These are phyloP conservation scores for Psilocybe tampanensis DNA, from an alignment of 768 basidiomycete genomes.

Conservation along the genomic window DNA sequence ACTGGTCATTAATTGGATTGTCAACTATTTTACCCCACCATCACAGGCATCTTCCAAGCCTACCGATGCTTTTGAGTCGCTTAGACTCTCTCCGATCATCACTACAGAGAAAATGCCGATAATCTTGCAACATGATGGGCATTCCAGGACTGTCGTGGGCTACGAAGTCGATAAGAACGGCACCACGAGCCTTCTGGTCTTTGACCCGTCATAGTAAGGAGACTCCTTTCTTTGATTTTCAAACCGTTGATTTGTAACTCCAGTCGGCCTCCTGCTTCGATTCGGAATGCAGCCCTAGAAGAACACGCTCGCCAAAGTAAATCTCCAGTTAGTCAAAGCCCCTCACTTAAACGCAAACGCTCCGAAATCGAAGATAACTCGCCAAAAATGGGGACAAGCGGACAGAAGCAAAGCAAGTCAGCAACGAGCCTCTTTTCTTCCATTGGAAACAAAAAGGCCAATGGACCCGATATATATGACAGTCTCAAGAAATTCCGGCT, in stretches of 20 bases:
- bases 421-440: constrained; percentile 6
- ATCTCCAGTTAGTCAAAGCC: not conserved
- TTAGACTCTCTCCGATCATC: constrained; percentile 55
- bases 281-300: constrained; percentile 24
- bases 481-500: constrained; percentile 52
- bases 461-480: constrained; percentile 13
- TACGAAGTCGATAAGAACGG: constrained; percentile 70
- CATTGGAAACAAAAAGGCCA: constrained; percentile 18
- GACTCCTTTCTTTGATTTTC: constrained; percentile 14
- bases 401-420: not conserved
- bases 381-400: not conserved
- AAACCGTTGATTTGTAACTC: not conserved
- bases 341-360: constrained; percentile 21
- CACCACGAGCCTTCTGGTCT: constrained; percentile 64
- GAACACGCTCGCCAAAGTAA: constrained; percentile 7
- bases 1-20: constrained; percentile 70
- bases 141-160: constrained; percentile 87
- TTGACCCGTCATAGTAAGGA: constrained; percentile 73
- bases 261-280: constrained; percentile 13
- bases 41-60: constrained; percentile 23
- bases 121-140: constrained; percentile 80
- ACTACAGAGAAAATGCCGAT: constrained; percentile 74
- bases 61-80: constrained; percentile 50
- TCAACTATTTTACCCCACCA: constrained; percentile 61
- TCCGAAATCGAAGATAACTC: constrained; percentile 2